Conservation (phyloP, 768 basidiomycete genomes). For the Lentinula boryana region DNA sequence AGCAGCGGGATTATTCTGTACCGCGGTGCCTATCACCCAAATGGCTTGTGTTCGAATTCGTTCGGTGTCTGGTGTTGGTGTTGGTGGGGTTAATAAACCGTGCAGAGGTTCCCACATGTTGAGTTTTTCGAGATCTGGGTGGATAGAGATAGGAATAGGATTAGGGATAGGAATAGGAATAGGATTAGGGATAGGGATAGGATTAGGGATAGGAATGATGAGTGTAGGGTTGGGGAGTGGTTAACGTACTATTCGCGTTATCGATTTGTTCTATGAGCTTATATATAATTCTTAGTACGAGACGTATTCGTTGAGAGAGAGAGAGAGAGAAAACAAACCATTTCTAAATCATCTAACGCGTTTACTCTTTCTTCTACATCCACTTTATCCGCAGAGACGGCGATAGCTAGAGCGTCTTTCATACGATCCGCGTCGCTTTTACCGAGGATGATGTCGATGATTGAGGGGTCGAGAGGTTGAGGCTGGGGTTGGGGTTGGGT, state of each 20-base stretch:
- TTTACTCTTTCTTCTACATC: constrained; percentile 54
- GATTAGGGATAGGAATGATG: not conserved
- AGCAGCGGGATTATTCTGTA: constrained; percentile 86
- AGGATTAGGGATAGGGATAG: too few species aligned
- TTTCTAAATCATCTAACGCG: constrained; percentile 81
- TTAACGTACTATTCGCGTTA: constrained; percentile 70
- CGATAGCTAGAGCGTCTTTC: constrained; percentile 71
- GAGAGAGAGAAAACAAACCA: constrained; percentile 43
- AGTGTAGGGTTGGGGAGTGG: not conserved
- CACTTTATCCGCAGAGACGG: constrained; percentile 40
- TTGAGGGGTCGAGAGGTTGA: constrained; percentile 67
- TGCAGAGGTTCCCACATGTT: constrained; percentile 79
- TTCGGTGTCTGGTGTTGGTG: constrained; percentile 34
- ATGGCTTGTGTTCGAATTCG: constrained; percentile 60
- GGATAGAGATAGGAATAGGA: not conserved
- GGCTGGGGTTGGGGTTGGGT: constrained; percentile 29
- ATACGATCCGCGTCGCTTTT: constrained; percentile 77
- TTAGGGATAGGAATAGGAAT: not conserved
- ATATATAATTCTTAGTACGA: too few species aligned
- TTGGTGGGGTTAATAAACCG: constrained; percentile 37
- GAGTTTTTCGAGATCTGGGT: constrained; percentile 65
- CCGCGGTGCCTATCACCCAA: constrained; percentile 86
- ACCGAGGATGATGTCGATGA: constrained; percentile 83
- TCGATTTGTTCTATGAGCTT: constrained; percentile 86
- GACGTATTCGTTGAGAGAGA: not conserved